Evolutionary conservation across 768 basidiomycete species (phyloP).

Genomic region (Termitomyces sp.): DNA sequence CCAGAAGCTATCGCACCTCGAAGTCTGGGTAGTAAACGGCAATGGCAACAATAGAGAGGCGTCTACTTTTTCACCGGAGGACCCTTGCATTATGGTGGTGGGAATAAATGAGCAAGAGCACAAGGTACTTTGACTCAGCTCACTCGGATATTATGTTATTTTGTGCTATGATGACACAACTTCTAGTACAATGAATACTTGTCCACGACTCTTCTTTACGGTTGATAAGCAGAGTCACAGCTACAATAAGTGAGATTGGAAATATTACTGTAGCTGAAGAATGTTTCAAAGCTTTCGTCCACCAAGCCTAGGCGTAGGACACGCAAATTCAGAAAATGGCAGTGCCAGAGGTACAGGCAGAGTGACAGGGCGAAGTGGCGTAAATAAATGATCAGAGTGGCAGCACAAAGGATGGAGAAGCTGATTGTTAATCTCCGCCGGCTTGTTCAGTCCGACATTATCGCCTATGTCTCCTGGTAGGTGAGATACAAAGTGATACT

Average conservation of each 20-base stretch:
- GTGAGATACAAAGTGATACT: not conserved
- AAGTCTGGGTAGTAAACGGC: not conserved
- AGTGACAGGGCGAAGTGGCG: not conserved
- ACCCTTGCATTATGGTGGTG: conserved; percentile 6
- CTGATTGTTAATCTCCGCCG: not conserved
- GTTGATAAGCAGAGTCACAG: not conserved
- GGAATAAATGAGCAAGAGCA: not conserved
- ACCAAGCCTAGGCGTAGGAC: not conserved
- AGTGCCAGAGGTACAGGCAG: not conserved
- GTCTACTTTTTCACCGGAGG: not conserved
- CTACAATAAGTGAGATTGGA: not conserved
- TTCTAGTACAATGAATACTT: not conserved
- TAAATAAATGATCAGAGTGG: not conserved
- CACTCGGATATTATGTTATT: not conserved
- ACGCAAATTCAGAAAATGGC: not conserved
- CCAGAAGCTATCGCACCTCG: not conserved
- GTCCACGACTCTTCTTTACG: not conserved
- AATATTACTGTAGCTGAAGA: not conserved
- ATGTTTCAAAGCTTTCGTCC: not conserved
- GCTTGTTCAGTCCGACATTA: not conserved
- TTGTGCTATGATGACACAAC: not conserved
- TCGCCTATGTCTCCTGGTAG: conserved; percentile 1
- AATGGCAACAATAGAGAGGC: not conserved
- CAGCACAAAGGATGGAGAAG: not conserved
- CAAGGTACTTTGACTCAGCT: not conserved